phyloP scores from a whole-genome alignment of 2,329 filamentous ascomycete species.

The Ophiostoma pallidulum region DNA sequence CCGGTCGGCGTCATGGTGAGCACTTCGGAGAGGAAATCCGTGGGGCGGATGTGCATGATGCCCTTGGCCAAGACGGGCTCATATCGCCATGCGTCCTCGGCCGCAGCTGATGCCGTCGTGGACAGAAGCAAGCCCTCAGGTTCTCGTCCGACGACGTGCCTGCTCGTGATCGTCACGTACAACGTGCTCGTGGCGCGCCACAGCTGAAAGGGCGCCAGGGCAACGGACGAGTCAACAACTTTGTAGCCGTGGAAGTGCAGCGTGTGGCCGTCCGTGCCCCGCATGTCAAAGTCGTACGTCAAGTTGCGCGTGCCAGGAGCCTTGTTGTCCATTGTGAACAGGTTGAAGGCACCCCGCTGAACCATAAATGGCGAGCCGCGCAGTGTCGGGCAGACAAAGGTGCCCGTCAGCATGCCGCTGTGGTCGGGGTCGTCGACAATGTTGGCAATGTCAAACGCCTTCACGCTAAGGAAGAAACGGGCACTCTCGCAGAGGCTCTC shows the following conservation, averaged over 20 bases:
- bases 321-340: slow-evolving; percentile 45
- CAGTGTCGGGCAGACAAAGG: slow-evolving; percentile 46
- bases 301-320: slow-evolving; percentile 49
- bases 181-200: slow-evolving; percentile 55
- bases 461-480: slow-evolving; percentile 49
- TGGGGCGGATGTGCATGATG: slow-evolving; percentile 45
- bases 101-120: slow-evolving; percentile 18
- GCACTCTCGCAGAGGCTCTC: slow-evolving; percentile 46
- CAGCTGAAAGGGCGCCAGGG: slow-evolving; percentile 45
- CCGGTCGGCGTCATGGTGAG: slow-evolving; percentile 44
- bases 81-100: slow-evolving; percentile 31
- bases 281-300: slow-evolving; percentile 53
- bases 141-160: slow-evolving; percentile 7
- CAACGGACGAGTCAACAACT: slow-evolving; percentile 49
- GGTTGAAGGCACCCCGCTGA: slow-evolving; percentile 44
- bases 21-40: slow-evolving; percentile 47
- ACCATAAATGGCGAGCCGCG: slow-evolving; percentile 52
- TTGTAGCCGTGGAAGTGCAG: slow-evolving; percentile 55
- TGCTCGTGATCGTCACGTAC: slow-evolving; percentile 48
- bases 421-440: slow-evolving; percentile 40
- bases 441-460: slow-evolving; percentile 42
- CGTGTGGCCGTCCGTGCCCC: slow-evolving; percentile 39
- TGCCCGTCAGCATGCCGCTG: slow-evolving; percentile 46
- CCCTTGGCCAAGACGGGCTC: slow-evolving; percentile 46
- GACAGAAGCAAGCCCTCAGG: slow-evolving; percentile 14